Base-by-base conservation (phyloP, 1,284 basidiomycete genomes). In the Kwoniella shivajii region DNA sequence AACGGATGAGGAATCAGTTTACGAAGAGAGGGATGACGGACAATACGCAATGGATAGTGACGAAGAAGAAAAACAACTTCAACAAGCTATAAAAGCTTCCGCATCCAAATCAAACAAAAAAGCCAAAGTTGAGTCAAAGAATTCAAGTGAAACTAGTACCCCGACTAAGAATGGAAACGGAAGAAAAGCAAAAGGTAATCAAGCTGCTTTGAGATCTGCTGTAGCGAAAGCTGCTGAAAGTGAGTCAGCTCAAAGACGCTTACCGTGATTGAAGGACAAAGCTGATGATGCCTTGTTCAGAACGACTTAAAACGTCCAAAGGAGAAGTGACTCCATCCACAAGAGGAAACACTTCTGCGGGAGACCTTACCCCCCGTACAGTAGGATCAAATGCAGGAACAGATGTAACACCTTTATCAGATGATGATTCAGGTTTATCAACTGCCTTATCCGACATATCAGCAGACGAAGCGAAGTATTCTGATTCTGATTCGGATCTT, bases 41-140 rank as follows among this genome's bases (percentile, higher is more conserved):
- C 61, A 60, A 34, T 65, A 61, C 42, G 71, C 69, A 14, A 63
- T 65, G 47, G 54, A 70, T 47, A 64, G 56, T 18, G 69, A 72
- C 7, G 68, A 67, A 13, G 69, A 74, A 43, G 53, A 37, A 16
- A 55, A 59, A 31, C 65, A 65, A 52, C 38, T 68, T 0, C 31
- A 60, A 20, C 26, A 48, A n/a, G 66, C 67, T 11, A 47, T 69
- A 2, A 33, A 53, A 18, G 59, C 56, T n/a, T 67, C 65, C 3
- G 58, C 59, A 31, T 30, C 24, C 20, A 24, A 18, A 13, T 30
- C 29, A 10, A 34, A 34, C 0, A 48, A 39, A 11, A 36, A n/a
- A 18, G 14, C 37, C 10, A 45, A 30, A n/a, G 37, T 42, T 30
- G 31, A 27, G 18, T 38, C 49, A 14, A 33, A 42, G 13, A 31